Evolutionary conservation across 1,284 basidiomycete species (phyloP), one percentile per base, ranked within the genome.

Genomic region (Boletus sp.): DNA sequence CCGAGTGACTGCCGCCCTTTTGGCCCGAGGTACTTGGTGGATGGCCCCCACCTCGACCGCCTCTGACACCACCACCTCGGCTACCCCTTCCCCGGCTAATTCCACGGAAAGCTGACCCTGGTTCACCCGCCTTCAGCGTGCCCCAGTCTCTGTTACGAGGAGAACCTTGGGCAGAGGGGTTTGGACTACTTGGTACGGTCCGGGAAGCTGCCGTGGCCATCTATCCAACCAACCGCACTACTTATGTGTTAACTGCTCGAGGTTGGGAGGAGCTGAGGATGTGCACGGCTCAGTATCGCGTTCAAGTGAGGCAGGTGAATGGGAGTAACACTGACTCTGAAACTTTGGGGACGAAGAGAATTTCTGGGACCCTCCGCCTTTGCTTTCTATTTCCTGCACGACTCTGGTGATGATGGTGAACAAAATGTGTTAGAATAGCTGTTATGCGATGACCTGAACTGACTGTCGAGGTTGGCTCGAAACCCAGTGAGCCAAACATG

Each of bases 61-160:
- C 67, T 44, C 64, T 63, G 44, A 65, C 60, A 55, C 71, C 64
- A 49, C 74, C 68, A 51, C 73, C 69, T 57, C 70, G 67, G 33
- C 73, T 63, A 52, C 72, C 70, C 51, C 67, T 69, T 57, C 76
- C 72, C 39, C 74, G 68, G 36, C 67, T 57, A 18, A 70, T 65
- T 41, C 74, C 74, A 49, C 78, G 80, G 64, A 83, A 82, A 33
- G 82, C 77, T 36, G 80, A 74, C 12, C 79, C 80, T 57, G 79
- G 70, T 42, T 85, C 84, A 46, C 74, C 75, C 27, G 70, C 68
- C 49, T 76, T 71, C 43, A 57, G 18, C 42, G 9, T 76, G 46
- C 69, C 71, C 84, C 84, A 83, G 52, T 76, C 77, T 55, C 70
- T 67, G n/a, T 52, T 56, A 52, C 76, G 74, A 53, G 74, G 65